Conservation (phyloP, 805 yeast genomes). For the Monosporozyma aerobia region DNA sequence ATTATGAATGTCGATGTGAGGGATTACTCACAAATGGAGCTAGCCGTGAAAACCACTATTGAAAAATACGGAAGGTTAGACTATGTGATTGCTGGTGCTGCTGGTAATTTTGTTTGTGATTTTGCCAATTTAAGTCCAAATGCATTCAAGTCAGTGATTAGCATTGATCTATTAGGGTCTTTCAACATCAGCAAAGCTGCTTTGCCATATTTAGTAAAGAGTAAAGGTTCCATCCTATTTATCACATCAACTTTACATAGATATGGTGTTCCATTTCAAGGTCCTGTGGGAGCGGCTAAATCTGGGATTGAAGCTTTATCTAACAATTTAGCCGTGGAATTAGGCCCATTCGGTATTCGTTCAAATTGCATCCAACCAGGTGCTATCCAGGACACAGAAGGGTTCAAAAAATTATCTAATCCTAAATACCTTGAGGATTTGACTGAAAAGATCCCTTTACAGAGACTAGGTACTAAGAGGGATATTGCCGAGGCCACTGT, state of each 20-base stretch:
- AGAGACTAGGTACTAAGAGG: slow-evolving; percentile 54
- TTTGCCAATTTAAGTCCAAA: slow-evolving; percentile 70
- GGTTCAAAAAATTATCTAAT: slow-evolving; percentile 53
- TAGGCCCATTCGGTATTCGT: slow-evolving; percentile 83
- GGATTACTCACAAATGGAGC: slow-evolving; percentile 44
- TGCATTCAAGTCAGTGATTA: slow-evolving; percentile 81
- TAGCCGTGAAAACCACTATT: slow-evolving; percentile 62
- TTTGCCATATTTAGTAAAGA: slow-evolving; percentile 50
- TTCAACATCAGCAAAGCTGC: slow-evolving; percentile 84
- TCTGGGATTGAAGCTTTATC: slow-evolving; percentile 90
- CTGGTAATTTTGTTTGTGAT: slow-evolving; percentile 84
- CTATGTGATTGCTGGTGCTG: slow-evolving; percentile 89
- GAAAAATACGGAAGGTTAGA: slow-evolving; percentile 68
- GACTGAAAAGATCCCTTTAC: slow-evolving; percentile 42
- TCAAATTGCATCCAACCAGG: slow-evolving; percentile 90
- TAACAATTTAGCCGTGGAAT: slow-evolving; percentile 77
- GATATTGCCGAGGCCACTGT: slow-evolving; percentile 89
- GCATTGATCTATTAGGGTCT: slow-evolving; percentile 81
- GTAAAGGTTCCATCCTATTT: slow-evolving; percentile 65
- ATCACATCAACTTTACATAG: slow-evolving; percentile 87
- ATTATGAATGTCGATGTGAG: slow-evolving; percentile 74
- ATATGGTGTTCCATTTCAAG: slow-evolving; percentile 79
- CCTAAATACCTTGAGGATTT: slow-evolving; percentile 35
- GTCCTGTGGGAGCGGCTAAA: slow-evolving; percentile 91
- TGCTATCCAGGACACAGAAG: slow-evolving; percentile 80